Conservation (phyloP, 2,329 filamentous ascomycete species). For the Didymella pomorum region DNA sequence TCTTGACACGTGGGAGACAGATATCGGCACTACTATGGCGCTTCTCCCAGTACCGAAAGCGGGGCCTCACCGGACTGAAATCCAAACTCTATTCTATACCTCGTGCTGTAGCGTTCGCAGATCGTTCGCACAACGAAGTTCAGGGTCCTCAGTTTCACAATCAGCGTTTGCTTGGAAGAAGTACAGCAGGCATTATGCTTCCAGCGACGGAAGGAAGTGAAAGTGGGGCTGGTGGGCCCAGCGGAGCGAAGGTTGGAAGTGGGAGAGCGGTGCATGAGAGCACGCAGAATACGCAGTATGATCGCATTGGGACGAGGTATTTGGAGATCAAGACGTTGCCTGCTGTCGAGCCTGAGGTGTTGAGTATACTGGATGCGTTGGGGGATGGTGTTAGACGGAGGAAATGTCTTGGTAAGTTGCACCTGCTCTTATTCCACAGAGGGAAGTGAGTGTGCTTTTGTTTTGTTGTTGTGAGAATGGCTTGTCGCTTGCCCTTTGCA, state of each 20-base stretch:
- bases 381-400: slow-evolving; percentile 33
- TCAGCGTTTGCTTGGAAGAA: background rate
- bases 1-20: slow-evolving; percentile 1
- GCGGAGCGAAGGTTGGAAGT: background rate
- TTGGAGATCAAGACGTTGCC: slow-evolving; percentile 35
- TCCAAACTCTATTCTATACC: background rate
- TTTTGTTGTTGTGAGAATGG: background rate
- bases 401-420: slow-evolving; percentile 38
- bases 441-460: background rate
- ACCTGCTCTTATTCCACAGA: background rate
- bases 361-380: slow-evolving; percentile 30
- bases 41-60: slow-evolving; percentile 1
- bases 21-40: slow-evolving; percentile 1
- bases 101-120: background rate
- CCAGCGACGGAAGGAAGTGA: background rate
- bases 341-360: slow-evolving; percentile 33
- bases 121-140: background rate
- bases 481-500: background rate
- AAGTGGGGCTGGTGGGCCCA: background rate
- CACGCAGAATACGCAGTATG: slow-evolving; percentile 42
- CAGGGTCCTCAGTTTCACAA: background rate
- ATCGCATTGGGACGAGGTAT: slow-evolving; percentile 40
- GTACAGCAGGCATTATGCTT: background rate
- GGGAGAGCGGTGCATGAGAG: slow-evolving; percentile 3
- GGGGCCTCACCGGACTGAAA: slow-evolving; percentile 6